Base-by-base conservation (phyloP, 1,284 basidiomycete genomes). In the Schizophyllum amplum region DNA sequence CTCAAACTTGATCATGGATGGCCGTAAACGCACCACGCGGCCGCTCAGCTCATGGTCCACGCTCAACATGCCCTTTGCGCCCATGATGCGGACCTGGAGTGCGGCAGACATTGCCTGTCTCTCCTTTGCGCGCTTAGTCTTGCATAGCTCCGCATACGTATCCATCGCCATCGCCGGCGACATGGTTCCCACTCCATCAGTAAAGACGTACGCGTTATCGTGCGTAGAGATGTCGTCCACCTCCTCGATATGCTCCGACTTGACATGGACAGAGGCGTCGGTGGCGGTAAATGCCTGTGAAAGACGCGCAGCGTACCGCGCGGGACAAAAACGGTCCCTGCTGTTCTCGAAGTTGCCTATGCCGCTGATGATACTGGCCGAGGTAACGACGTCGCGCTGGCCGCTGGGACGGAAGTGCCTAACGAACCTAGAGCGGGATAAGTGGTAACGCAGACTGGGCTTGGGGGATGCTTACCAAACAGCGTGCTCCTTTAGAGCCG, bases 221-320 rank as follows among this genome's bases (percentile, higher is more conserved):
- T 61, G 54, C 0, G 75, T 54, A 2, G 63, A 11, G 2, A 76
- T 55, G 6, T 87, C 74, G 61, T 86, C 78, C 51, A 82, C 80
- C 1, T 77, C 74, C 24, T 76, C 70, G 15, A 84, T 72, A 46
- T 46, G 11, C 22, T 73, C n/a, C n/a, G n/a, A n/a, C n/a, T n/a
- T n/a, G n/a, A n/a, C n/a, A n/a, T n/a, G n/a, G n/a, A n/a, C n/a
- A n/a, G n/a, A n/a, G n/a, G n/a, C n/a, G n/a, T n/a, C 64, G 15
- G 85, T 72, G 0, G 86, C 77, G 0, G 86, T 88, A 66, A 90
- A 89, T 0, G 83, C 84, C 64, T 86, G 85, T 2, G 84, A 84
- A 26, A 90, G 75, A 17, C 87, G 73, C 6, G 87, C 86, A 4
- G 80, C 86, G 67, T 84, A 88, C 49, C 84, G 76, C 24, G 86